Evolutionary conservation across 768 basidiomycete species (phyloP).

Genomic region (Amanita rimosa): DNA sequence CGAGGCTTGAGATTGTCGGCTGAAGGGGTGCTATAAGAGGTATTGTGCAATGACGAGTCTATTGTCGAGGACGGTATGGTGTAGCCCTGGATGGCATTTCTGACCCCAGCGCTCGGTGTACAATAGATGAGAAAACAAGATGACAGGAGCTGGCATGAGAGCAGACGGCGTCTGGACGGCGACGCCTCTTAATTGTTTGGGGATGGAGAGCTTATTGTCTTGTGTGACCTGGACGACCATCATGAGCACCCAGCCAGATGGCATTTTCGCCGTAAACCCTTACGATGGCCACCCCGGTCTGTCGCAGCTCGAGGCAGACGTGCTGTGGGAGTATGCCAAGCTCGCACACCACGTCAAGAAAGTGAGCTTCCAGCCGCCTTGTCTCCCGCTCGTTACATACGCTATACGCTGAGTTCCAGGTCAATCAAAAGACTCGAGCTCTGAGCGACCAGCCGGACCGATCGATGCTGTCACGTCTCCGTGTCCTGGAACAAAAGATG

Average conservation of each 20-base stretch:
- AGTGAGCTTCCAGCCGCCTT: conserved; percentile 29
- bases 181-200: conserved; percentile 24
- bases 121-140: neutral
- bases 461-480: conserved; percentile 59
- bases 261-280: conserved; percentile 52
- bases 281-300: conserved; percentile 64
- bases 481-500: conserved; percentile 88
- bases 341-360: conserved; percentile 70
- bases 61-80: conserved; percentile 15
- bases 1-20: conserved; percentile 18
- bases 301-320: conserved; percentile 58
- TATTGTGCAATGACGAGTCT: conserved; percentile 13
- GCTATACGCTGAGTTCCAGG: conserved; percentile 23
- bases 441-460: conserved; percentile 73
- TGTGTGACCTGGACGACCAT: conserved; percentile 11
- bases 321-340: conserved; percentile 91
- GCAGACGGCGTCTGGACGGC: no score
- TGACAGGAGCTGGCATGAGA: conserved; percentile 1
- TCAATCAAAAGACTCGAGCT: conserved; percentile 54
- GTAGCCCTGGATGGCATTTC: conserved; percentile 19
- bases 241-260: conserved; percentile 12
- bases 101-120: conserved; percentile 15
- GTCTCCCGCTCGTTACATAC: neutral
- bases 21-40: conserved; percentile 22
- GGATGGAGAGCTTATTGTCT: conserved; percentile 29